Evolutionary conservation across 169 alveolate species (phyloP).

Genomic region (Babesia bigemina): DNA sequence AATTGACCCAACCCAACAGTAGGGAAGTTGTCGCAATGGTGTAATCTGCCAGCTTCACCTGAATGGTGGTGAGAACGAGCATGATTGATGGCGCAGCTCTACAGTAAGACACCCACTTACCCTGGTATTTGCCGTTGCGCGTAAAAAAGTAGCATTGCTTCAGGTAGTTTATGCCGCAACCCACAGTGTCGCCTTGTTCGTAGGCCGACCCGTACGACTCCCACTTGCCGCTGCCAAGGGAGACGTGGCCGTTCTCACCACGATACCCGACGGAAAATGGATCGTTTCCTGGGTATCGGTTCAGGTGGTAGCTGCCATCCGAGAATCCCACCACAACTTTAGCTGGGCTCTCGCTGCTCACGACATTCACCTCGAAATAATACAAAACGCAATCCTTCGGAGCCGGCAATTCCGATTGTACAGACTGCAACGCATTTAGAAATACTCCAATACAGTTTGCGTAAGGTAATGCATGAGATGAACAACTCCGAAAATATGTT

Average conservation of each 20-base stretch:
- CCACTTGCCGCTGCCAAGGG: constrained; percentile 55
- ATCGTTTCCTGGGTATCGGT: constrained; percentile 75
- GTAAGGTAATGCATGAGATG: too few species aligned
- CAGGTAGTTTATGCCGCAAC: constrained; percentile 79
- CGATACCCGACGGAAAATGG: constrained; percentile 79
- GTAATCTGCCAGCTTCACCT: constrained; percentile 60
- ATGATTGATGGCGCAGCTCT: neutral
- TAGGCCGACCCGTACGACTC: constrained; percentile 76
- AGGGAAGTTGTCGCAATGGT: constrained; percentile 64
- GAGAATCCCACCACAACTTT: constrained; percentile 81
- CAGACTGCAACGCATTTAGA: constrained; percentile 67
- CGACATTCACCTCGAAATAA: constrained; percentile 77
- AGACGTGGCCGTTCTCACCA: constrained; percentile 76
- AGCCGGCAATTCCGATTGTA: constrained; percentile 76
- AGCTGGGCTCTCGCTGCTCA: constrained; percentile 64
- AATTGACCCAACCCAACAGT: constrained; percentile 57
- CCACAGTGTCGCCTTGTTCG: constrained; percentile 77
- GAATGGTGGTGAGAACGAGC: neutral
- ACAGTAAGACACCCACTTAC: constrained; percentile 9
- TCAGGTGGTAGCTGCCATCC: constrained; percentile 63
- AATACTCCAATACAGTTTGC: too few species aligned
- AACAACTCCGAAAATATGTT: too few species aligned
- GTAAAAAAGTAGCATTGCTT: constrained; percentile 78
- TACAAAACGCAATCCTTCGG: constrained; percentile 77
- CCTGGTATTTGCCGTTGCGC: constrained; percentile 76